A percentile compares a stretch with the other conserved stretches of the same genome.
phyloP scores from a whole-genome alignment of 495 filamentous ascomycete genomes.

The Rhypophila decipiens region DNA sequence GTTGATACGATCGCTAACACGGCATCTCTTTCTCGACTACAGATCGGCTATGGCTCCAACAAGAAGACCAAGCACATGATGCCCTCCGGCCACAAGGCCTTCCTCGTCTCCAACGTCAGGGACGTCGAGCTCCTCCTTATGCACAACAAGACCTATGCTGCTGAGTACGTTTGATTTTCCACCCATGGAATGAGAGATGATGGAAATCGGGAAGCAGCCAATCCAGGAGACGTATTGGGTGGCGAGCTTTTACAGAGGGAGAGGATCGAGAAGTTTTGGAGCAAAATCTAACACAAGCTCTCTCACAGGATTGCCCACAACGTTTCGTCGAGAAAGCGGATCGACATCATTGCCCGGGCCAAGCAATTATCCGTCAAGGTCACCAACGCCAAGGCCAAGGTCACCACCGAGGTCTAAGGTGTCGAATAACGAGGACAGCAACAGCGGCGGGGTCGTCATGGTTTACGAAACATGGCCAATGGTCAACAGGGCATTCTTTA shows the following conservation, averaged over 20 bases:
- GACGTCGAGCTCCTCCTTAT: slow-evolving; percentile 97
- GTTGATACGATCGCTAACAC: slow-evolving; percentile 12
- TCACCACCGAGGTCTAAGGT: slow-evolving; percentile 91
- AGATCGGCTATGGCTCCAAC: slow-evolving; percentile 98
- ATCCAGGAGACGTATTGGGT: too few species aligned
- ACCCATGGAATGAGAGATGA: background rate
- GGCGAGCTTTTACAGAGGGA: too few species aligned
- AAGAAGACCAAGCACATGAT: slow-evolving; percentile 98
- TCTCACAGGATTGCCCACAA: slow-evolving; percentile 90
- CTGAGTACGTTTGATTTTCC: slow-evolving; percentile 67
- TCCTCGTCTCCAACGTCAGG: slow-evolving; percentile 91
- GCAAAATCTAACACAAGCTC: too few species aligned
- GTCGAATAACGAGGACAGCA: background rate
- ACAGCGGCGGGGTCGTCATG: background rate
- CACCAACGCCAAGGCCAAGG: slow-evolving; percentile 96
- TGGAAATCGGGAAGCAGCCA: too few species aligned
- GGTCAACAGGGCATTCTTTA: slow-evolving; percentile 3
- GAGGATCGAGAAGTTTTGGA: too few species aligned
- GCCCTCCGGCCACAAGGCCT: slow-evolving; percentile 99
- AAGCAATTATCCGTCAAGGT: slow-evolving; percentile 99
- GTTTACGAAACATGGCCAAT: background rate
- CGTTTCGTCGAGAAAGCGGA: slow-evolving; percentile 96
- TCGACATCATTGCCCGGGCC: slow-evolving; percentile 91
- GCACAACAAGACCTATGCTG: slow-evolving; percentile 98
- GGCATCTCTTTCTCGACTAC: slow-evolving; percentile 10